Base-by-base conservation (phyloP, 176 grass and related monocot species). In the Carex cristatella region DNA sequence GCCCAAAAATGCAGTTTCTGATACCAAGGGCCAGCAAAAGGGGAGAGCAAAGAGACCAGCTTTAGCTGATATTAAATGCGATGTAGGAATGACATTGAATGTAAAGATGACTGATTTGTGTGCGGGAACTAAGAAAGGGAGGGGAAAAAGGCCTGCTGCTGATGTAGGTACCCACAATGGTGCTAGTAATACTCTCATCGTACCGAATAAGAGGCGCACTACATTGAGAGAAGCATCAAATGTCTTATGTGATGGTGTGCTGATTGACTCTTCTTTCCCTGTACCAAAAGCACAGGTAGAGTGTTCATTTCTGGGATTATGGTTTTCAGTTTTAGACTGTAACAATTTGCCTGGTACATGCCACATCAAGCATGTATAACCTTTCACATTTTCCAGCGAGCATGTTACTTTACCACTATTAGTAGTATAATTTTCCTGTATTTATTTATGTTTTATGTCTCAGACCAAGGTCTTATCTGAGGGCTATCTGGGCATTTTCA, bases 141-240 rank as follows among this genome's bases (percentile, higher is more conserved):
- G 65, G 49, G 81, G 81, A 69, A 83, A 83, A 46, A 83, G 81
- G 44, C 81, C 23, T 28, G 63, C 63, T 83, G 38, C 65, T 64
- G 81, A 83, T 68, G 63, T 56, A 3, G 19, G 18, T 49, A 65
- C 79, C 9, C 14, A 28, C 19, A 48, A 49, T 7, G 10, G 9
- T n/a, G 61, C n/a, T 65, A 44, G 27, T 83, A 83, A 37, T 8
- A 53, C 18, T 66, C 23, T 83, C 14, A 27, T 23, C 7, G 4
- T 83, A 18, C 81, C 59, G 11, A 83, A 83, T 83, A 83, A 83
- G 61, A 83, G 49, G 19, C 59, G 12, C 0, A 13, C 19, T 0
- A 46, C 49, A 33, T 27, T 67, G 46, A 56, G 31, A 53, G 13
- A 83, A 64, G 19, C 48, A 44, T 18, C 59, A 1, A 67, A 83